Base-by-base conservation (phyloP, 1,284 basidiomycete genomes). In the Takashimella koratensis region DNA sequence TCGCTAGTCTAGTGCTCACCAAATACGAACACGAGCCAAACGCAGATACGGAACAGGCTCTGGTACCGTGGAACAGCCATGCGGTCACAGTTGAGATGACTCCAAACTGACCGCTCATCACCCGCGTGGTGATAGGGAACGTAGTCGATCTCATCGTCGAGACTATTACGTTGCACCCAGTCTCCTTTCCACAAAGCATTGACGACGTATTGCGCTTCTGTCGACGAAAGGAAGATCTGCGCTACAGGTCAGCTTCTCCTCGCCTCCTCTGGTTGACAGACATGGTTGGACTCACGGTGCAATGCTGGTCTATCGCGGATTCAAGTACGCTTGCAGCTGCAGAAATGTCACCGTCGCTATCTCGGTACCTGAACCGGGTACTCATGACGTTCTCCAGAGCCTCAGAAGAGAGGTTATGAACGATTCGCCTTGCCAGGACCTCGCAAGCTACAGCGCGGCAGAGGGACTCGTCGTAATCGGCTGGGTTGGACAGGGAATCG, bases 401-500 rank as follows among this genome's bases (percentile, higher is more conserved):
- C 48, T 90, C 88, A 5, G 79, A 76, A 0, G 85, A 78, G 10
- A 83, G 71, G 40, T 79, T 73, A 68, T 92, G 88, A 10, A 93
- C 80, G 48, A 94, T 84, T 53, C 86, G 80, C 48, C 91, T 83
- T 3, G 93, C 93, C 16, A 96, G 77, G 2, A 90, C 87, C 74
- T 96, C 92, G 65, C 92, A 95, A 2, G 92, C 87, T 26, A 81
- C 80, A 44, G 87, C 90, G 86, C 92, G 81, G 59, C 86, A 84
- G 39, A 82, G 67, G 63, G 91, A 91, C 77, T 96, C 93, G 53
- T 85, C 90, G 66, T 86, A 89, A 68, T 95, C 88, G 6, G 90
- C 86, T 3, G 77, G 73, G 53, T 74, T 73, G 27, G 56, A 43
- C 40, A 65, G 60, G 10, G 71, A 70, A 45, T 74, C 78, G 47